A percentile compares a stretch with the other conserved stretches of the same genome.
phyloP scores from a whole-genome alignment of 2,329 filamentous ascomycete species.

The Biscogniauxia marginata region DNA sequence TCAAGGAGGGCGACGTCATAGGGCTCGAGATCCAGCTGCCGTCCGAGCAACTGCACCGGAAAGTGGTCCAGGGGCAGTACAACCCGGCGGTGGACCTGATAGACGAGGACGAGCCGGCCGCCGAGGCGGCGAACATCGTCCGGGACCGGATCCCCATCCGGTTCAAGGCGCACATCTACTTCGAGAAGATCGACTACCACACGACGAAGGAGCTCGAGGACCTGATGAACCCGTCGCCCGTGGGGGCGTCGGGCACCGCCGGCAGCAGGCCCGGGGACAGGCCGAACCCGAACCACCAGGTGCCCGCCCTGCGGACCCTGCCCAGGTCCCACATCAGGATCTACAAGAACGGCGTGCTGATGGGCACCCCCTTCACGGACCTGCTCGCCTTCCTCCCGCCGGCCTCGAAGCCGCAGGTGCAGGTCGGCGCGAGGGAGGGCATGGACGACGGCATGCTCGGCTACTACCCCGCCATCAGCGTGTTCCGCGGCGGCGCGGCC shows the following conservation, averaged over 20 bases:
- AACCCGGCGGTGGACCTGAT: slow-evolving; percentile 77
- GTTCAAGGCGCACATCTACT: slow-evolving; percentile 91
- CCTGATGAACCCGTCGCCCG: slow-evolving; percentile 67
- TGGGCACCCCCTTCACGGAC: slow-evolving; percentile 86
- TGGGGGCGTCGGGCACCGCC: slow-evolving; percentile 39
- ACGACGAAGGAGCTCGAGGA: slow-evolving; percentile 86
- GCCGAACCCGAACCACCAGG: slow-evolving; percentile 70
- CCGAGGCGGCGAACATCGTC: slow-evolving; percentile 75
- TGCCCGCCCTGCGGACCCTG: slow-evolving; percentile 77
- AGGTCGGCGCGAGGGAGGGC: slow-evolving; percentile 76
- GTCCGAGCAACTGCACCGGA: slow-evolving; percentile 79
- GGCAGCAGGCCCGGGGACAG: slow-evolving; percentile 44
- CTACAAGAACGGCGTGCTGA: slow-evolving; percentile 86
- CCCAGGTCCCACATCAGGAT: slow-evolving; percentile 84
- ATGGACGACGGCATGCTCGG: slow-evolving; percentile 94
- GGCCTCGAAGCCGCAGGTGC: slow-evolving; percentile 70
- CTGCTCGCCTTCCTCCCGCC: slow-evolving; percentile 89
- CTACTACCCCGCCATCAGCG: slow-evolving; percentile 91
- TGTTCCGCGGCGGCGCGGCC: slow-evolving; percentile 86
- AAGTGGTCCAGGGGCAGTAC: slow-evolving; percentile 82
- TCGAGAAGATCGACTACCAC: slow-evolving; percentile 89
- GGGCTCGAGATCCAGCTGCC: slow-evolving; percentile 87
- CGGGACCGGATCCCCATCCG: slow-evolving; percentile 93
- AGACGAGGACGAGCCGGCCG: slow-evolving; percentile 55
- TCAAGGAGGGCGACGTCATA: slow-evolving; percentile 89